Evolutionary conservation across 305 asterid species (phyloP), one percentile per base, ranked within the genome.

Genomic region (Vinca major): DNA sequence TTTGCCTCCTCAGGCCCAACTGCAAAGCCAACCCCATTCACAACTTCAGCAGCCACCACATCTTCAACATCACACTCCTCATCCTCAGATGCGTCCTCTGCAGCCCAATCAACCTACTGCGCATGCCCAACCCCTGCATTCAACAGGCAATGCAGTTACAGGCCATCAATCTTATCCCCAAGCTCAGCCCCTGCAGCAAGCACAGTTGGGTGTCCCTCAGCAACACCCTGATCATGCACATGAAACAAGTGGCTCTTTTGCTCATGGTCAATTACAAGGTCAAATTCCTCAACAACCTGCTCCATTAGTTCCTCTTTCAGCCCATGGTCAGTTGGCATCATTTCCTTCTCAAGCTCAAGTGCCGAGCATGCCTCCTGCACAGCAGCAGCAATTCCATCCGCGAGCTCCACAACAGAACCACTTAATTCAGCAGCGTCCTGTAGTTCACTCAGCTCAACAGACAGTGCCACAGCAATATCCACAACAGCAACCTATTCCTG

Each of bases 151-250:
- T 77, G 76, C 88, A 21, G 88, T 81, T 66, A 78, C 84, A 36
- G 91, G 92, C 54, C 86, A 84, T 78, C 88, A 86, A 63, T 82
- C 98, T 51, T 88, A 86, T 78, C 83, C 79, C 47, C 95, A 75
- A 66, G 78, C 89, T 71, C 90, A 83, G 74, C 76, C 80, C 33
- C 80, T 77, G 62, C 96, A 80, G 71, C 80, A 82, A 68, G 77
- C 77, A 78, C 94, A 84, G 69, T 10, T 81, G 20, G 86, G 83
- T 21, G 75, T 77, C 54, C 57, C 81, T 21, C 90, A 84, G 71
- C 92, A 85, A 71, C 85, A 73, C 45, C 81, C 79, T 10, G 64
- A 75, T 73, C 81, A 75, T 69, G 79, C 79, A 52, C 80, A 77
- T 68, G 83, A 72, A 2, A 41, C 80, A 20, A 74, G 80, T 85